Evolutionary conservation across 2,329 filamentous ascomycete genomes (phyloP).

Genomic region (Pseudopithomyces chartarum): DNA sequence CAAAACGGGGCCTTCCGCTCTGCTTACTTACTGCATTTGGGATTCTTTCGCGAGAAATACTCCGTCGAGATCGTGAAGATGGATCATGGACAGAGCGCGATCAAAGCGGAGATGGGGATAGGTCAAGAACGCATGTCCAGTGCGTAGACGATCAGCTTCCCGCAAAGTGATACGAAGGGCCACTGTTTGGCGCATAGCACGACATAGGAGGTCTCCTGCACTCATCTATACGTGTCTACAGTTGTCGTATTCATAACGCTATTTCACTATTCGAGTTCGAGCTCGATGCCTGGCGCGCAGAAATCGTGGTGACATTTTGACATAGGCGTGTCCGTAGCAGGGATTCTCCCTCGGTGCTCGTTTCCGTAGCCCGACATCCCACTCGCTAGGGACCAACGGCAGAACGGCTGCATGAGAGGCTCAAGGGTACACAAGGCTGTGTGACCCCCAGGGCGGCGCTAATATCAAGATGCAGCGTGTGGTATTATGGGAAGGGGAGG

Average conservation of each 20-base stretch:
- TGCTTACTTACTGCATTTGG: neutral
- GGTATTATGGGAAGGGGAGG: too few species aligned
- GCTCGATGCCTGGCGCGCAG: neutral
- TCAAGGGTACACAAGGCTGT: slow-evolving; percentile 1
- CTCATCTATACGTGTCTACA: neutral
- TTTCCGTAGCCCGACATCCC: neutral
- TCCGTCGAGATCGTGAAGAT: too few species aligned
- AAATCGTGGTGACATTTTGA: neutral
- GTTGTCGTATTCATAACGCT: neutral
- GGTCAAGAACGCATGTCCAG: slow-evolving; percentile 2
- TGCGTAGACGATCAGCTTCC: neutral
- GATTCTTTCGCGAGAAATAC: neutral
- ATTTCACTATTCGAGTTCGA: neutral
- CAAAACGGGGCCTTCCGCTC: slow-evolving; percentile 1
- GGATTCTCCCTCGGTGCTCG: neutral
- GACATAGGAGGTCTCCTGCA: too few species aligned
- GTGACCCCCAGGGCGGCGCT: neutral
- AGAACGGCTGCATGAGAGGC: too few species aligned
- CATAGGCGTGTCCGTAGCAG: neutral
- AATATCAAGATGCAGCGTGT: neutral
- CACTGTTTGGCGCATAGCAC: too few species aligned
- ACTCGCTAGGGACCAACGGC: neutral
- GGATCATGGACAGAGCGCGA: neutral
- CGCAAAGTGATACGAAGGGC: too few species aligned
- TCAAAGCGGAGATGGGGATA: neutral